Percentiles rank a stretch among this genome's conserved stretches.
Evolutionary conservation across 768 basidiomycete genomes (phyloP).

Genomic region (Leccinum uliginosum): DNA sequence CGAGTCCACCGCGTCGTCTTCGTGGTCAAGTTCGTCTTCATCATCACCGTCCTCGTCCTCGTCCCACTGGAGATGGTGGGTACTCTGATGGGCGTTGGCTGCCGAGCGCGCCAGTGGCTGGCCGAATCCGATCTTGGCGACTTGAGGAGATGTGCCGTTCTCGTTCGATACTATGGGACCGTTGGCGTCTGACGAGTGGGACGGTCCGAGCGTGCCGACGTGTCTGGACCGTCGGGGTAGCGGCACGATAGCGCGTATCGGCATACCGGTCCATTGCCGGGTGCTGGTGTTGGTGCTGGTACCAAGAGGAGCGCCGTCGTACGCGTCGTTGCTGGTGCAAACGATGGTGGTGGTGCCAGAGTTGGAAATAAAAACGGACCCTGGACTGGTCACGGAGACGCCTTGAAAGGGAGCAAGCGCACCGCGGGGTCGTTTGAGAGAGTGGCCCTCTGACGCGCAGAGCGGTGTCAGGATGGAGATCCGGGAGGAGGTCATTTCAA

Average conservation of each 20-base stretch:
- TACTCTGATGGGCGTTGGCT: background rate
- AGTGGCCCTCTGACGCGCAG: background rate
- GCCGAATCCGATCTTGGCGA: background rate
- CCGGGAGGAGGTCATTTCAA: constrained; percentile 13
- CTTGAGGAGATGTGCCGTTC: background rate
- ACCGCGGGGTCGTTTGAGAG: background rate
- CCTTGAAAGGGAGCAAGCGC: background rate
- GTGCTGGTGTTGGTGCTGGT: background rate
- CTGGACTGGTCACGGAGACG: background rate
- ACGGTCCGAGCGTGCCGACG: too few relatives aligned
- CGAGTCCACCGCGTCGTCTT: background rate
- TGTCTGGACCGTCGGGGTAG: constrained; percentile 11
- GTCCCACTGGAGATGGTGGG: background rate
- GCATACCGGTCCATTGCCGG: constrained; percentile 16
- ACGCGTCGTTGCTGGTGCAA: background rate
- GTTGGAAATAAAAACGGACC: background rate
- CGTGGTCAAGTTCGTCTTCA: background rate
- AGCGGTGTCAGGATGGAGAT: constrained; percentile 2
- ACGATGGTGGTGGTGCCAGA: background rate
- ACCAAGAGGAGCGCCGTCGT: background rate
- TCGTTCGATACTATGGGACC: background rate
- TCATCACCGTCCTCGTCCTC: background rate
- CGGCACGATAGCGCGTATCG: constrained; percentile 21
- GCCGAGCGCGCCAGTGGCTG: background rate
- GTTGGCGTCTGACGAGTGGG: background rate